Evolutionary conservation across 2,329 filamentous ascomycete species (phyloP), one percentile per base, ranked within the genome.

Genomic region (Paramyrothecium roridum): DNA sequence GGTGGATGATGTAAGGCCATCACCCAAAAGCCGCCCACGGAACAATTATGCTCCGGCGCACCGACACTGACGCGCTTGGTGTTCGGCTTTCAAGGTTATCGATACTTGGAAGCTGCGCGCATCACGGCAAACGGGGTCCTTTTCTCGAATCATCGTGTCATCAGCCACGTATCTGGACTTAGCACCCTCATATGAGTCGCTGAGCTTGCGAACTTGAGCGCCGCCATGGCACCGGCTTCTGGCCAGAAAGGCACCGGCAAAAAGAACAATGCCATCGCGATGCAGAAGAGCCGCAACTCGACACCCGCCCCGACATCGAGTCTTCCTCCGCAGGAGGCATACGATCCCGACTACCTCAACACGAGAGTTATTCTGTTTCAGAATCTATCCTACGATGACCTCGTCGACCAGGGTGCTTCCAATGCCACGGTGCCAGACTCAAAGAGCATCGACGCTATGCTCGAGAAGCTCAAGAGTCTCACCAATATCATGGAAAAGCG

Each of bases 231-330:
- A 67, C 80, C 82, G 26, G 75, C 75, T 54, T 78, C 81, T 50
- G 79, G 81, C 61, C 82, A 86, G 66, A 84, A 85, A 65, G 84
- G 84, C 56, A 84, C 83, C 23, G 80, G 84, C 68, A 88, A 87
- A 76, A 90, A 90, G 74, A 43, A 43, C 37, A 73, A 73, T 59
- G 76, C 78, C 57, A 80, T 80, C 62, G 81, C 81, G 63, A 81
- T 85, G 58, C 83, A 83, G 62, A 85, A 86, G 62, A 92, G 88
- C 68, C 87, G 90, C 67, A 93, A 92, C 71, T 90, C 88, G 37
- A 93, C 90, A 17, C 90, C 90, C 37, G 70, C 68, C 46, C 70
- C 72, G 12, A 79, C 70, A 67, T 80, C 76, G 65, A 80, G 63
- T 70, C 78, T 85, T 43, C 82, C 82, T 2, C 77, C 80, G 6